Base-by-base conservation (phyloP, 163 green algal genomes). In the Scenedesmus sp. region DNA sequence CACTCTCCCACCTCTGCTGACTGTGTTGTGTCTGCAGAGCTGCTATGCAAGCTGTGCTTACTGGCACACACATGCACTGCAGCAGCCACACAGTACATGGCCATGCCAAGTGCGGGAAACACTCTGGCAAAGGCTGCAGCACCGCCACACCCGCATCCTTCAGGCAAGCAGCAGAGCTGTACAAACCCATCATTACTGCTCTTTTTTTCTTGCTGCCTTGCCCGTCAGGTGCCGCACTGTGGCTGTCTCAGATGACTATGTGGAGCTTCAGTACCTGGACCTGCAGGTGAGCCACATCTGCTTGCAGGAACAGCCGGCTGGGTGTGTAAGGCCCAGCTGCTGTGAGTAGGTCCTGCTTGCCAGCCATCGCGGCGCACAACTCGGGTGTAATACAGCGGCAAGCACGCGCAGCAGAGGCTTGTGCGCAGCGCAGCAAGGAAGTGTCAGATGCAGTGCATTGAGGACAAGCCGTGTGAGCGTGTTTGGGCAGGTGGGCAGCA, bases 181-280 rank as follows among this genome's bases (percentile, higher is more conserved):
- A 16, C 13, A 56, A 82, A n/a, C n/a, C 52, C 5, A 8, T n/a
- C n/a, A 82, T 55, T 59, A n/a, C 34, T 84, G 76, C 70, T 84
- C 9, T n/a, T n/a, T 26, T 20, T 15, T 70, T 70, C 10, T 20
- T 4, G 76, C 76, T 57, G 2, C 34, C 13, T 6, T 7, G 46
- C 13, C 9, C 77, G 87, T 18, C 87, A 91, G 87, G 87, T 81
- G 57, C 46, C 23, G 12, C 1, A 0, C 62, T 66, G 3, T 82
- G 57, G 6, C 13, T 13, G 5, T 62, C 0, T 86, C 74, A 7
- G 87, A 91, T 9, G 15, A 15, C 18, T 86, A 91, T 62, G 59
- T 87, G 7, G 87, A 91, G 87, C 81, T 92, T 46, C 20, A 56
- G 55, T 87, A 84, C 23, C 23, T 92, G 13, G 83, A 90, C 26